Percentiles rank a stretch among this genome's conserved stretches.
These are phyloP conservation scores for Apostasia ramifera DNA, from an alignment of 106 monocot species.

Conservation along the genomic window DNA sequence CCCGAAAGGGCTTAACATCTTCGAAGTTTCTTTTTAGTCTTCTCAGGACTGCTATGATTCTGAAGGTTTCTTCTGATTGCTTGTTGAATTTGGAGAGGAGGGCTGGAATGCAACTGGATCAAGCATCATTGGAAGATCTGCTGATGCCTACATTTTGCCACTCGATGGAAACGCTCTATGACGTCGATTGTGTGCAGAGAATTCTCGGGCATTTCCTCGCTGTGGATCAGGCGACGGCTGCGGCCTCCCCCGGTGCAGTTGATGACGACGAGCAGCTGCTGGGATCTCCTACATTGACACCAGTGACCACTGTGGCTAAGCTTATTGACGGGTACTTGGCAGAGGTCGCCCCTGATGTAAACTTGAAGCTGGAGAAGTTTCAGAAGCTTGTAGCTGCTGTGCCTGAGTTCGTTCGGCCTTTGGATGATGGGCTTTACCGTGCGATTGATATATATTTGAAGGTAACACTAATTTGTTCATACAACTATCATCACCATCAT, in stretches of 20 bases:
- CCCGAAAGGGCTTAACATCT: constrained; percentile 20
- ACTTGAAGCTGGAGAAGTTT: constrained; percentile 60
- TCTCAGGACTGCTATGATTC: constrained; percentile 39
- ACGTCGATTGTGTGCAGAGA: constrained; percentile 41
- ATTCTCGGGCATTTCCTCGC: constrained; percentile 37
- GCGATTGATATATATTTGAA: constrained; percentile 78
- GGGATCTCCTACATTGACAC: constrained; percentile 40
- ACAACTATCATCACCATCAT: not conserved
- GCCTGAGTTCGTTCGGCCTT: constrained; percentile 59
- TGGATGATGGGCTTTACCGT: constrained; percentile 73
- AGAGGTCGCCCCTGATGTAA: constrained; percentile 71
- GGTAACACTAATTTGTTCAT: constrained; percentile 23
- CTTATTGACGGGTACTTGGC: constrained; percentile 67
- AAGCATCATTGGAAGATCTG: constrained; percentile 38
- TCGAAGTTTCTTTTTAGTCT: constrained; percentile 36
- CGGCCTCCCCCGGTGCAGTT: constrained; percentile 28
- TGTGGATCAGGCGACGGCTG: constrained; percentile 25
- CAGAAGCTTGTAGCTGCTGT: constrained; percentile 40
- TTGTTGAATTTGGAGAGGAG: constrained; percentile 39
- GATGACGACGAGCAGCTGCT: constrained; percentile 36
- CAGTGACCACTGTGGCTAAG: constrained; percentile 47
- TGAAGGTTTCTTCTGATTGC: constrained; percentile 21
- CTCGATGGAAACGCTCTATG: constrained; percentile 30
- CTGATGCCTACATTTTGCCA: constrained; percentile 36
- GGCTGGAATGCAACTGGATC: constrained; percentile 40